Percentiles rank a stretch among this genome's conserved stretches.
Conservation (phyloP, 2,329 filamentous ascomycete species). For the Trichoderma arundinaceum region DNA sequence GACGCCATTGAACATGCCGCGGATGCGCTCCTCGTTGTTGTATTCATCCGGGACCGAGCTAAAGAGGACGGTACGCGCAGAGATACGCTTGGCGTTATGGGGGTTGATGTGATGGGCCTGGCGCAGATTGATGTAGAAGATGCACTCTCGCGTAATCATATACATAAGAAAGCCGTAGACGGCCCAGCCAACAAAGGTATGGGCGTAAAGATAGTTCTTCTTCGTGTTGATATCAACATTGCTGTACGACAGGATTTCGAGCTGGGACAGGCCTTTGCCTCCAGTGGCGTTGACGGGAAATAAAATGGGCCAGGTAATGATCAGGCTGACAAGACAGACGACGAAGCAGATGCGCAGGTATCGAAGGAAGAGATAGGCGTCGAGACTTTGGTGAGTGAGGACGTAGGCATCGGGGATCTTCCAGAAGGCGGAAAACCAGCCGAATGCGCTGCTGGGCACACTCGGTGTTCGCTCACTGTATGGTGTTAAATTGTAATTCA, state of each 20-base stretch:
- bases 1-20: constrained; percentile 78
- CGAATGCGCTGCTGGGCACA: constrained; percentile 62
- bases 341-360: constrained; percentile 78
- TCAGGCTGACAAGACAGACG: constrained; percentile 79
- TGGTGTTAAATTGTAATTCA: constrained; percentile 31
- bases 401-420: constrained; percentile 75
- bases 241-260: constrained; percentile 55
- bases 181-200: constrained; percentile 78
- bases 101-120: constrained; percentile 93
- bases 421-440: constrained; percentile 68
- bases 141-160: constrained; percentile 84
- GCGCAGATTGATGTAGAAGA: constrained; percentile 92
- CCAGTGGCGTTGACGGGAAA: constrained; percentile 86
- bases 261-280: constrained; percentile 65
- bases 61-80: constrained; percentile 91
- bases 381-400: constrained; percentile 85
- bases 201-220: constrained; percentile 75
- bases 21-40: constrained; percentile 73
- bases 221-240: constrained; percentile 57
- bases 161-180: constrained; percentile 90
- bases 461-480: constrained; percentile 60
- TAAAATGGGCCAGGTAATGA: constrained; percentile 84
- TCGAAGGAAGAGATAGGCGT: constrained; percentile 86
- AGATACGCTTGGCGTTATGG: constrained; percentile 81
- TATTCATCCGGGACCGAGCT: constrained; percentile 81